A percentile compares a stretch with the other conserved stretches of the same genome.
These are phyloP conservation scores for Mycena citricolor DNA, from an alignment of 1,284 basidiomycete species.

Conservation along the genomic window DNA sequence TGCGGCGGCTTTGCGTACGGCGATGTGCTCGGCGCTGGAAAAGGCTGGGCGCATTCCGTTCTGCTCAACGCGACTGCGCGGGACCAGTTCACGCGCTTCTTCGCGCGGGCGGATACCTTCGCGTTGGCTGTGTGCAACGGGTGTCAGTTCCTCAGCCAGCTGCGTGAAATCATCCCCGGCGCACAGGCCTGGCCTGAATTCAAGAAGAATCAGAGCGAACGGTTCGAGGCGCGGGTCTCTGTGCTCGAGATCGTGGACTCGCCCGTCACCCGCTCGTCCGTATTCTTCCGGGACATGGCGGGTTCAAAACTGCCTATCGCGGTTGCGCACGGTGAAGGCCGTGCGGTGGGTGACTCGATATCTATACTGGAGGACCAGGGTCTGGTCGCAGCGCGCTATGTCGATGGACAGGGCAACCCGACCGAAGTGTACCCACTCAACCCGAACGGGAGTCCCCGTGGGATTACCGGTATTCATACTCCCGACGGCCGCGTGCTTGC, in stretches of 20 bases:
- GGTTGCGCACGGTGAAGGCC: conserved; percentile 95
- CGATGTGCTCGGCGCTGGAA: conserved; percentile 96
- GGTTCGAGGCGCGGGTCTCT: conserved; percentile 88
- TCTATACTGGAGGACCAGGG: conserved; percentile 51
- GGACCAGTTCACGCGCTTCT: conserved; percentile 80
- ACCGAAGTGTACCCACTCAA: conserved; percentile 89
- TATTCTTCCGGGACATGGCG: conserved; percentile 88
- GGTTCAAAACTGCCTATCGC: conserved; percentile 89
- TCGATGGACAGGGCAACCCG: conserved; percentile 65
- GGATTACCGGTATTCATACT: conserved; percentile 88
- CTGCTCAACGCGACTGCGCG: conserved; percentile 78
- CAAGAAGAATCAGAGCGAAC: conserved; percentile 85
- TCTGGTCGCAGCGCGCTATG: conserved; percentile 73
- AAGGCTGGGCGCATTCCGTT: conserved; percentile 96
- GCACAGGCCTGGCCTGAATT: conserved; percentile 87
- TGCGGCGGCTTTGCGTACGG: conserved; percentile 99
- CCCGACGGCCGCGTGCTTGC: conserved; percentile 86
- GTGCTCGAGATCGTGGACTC: conserved; percentile 76
- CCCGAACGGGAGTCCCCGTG: conserved; percentile 89
- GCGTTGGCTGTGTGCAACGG: conserved; percentile 97
- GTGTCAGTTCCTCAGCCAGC: conserved; percentile 92
- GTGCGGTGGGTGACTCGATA: conserved; percentile 69
- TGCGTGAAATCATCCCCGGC: conserved; percentile 87
- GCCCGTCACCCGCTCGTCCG: conserved; percentile 56
- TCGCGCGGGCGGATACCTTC: conserved; percentile 80